phyloP scores from a whole-genome alignment of 495 filamentous ascomycete genomes.

The Penicillium angulare region DNA sequence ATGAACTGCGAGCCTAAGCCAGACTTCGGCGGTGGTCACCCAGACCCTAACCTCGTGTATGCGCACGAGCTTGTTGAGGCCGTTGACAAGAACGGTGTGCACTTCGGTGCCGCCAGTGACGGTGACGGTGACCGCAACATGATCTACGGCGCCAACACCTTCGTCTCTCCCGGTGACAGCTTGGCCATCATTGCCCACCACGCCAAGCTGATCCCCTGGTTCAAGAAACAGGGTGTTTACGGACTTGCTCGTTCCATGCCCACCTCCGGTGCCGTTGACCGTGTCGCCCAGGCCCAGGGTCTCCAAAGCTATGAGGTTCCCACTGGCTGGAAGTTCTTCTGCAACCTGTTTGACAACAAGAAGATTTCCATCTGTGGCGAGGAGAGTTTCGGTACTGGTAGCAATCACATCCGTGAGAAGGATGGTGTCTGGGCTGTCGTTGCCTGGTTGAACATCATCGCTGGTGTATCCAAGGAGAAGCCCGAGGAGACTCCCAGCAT shows the following conservation, averaged over 20 bases:
- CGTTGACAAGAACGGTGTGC: constrained; percentile 86
- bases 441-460: constrained; percentile 98
- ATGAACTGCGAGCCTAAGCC: constrained; percentile 92
- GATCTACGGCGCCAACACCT: constrained; percentile 96
- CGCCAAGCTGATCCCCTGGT: constrained; percentile 89
- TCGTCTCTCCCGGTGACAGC: constrained; percentile 95
- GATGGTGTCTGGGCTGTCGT: constrained; percentile 97
- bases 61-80: constrained; percentile 91
- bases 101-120: constrained; percentile 94
- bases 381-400: constrained; percentile 97
- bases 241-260: constrained; percentile 97
- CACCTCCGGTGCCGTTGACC: constrained; percentile 90
- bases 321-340: constrained; percentile 99
- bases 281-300: constrained; percentile 91
- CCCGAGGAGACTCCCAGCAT: constrained; percentile 78
- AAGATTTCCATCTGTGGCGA: constrained; percentile 99
- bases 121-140: constrained; percentile 99
- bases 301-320: constrained; percentile 94
- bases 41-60: constrained; percentile 98
- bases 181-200: constrained; percentile 98
- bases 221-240: constrained; percentile 93
- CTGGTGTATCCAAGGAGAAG: constrained; percentile 82
- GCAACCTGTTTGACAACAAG: constrained; percentile 92
- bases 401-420: constrained; percentile 99
- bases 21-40: constrained; percentile 96